These are phyloP conservation scores for Fraxinus greggii DNA, from an alignment of 305 asterid genomes.

Conservation along the genomic window DNA sequence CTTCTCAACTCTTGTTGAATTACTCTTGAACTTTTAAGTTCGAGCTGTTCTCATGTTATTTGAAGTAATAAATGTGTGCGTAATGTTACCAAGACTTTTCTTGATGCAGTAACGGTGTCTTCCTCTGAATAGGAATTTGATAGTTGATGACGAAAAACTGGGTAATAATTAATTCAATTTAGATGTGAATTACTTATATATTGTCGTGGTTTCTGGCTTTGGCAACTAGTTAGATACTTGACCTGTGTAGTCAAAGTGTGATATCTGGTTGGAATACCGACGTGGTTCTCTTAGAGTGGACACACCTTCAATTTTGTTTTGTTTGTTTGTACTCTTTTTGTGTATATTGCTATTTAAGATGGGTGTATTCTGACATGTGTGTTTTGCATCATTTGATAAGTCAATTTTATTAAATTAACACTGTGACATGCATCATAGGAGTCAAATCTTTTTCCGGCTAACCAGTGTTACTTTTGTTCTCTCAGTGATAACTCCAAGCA, in stretches of 20 bases:
- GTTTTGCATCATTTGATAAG: not conserved
- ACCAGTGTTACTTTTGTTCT: not conserved
- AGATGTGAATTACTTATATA: slow-evolving; percentile 16
- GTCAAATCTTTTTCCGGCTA: not conserved
- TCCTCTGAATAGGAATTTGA: not conserved
- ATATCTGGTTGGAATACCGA: slow-evolving; percentile 9
- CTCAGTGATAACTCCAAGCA: not conserved
- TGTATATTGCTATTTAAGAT: not conserved
- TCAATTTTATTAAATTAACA: not conserved
- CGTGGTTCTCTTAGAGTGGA: not conserved
- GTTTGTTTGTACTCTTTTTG: not conserved
- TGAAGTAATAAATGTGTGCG: not conserved
- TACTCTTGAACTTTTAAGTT: slow-evolving; percentile 4
- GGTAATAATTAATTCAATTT: slow-evolving; percentile 14
- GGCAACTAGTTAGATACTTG: slow-evolving; percentile 5
- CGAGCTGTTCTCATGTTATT: slow-evolving; percentile 12
- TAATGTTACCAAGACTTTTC: slow-evolving; percentile 14
- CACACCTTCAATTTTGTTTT: not conserved
- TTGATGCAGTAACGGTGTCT: slow-evolving; percentile 23
- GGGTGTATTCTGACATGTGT: not conserved
- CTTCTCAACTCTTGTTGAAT: not conserved
- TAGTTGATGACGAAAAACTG: not conserved
- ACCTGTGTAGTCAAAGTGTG: slow-evolving; percentile 1
- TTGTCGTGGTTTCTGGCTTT: not conserved
- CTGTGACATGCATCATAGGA: not conserved